phyloP scores from a whole-genome alignment of 805 yeast species.

The Metschnikowia baotianmanensis region DNA sequence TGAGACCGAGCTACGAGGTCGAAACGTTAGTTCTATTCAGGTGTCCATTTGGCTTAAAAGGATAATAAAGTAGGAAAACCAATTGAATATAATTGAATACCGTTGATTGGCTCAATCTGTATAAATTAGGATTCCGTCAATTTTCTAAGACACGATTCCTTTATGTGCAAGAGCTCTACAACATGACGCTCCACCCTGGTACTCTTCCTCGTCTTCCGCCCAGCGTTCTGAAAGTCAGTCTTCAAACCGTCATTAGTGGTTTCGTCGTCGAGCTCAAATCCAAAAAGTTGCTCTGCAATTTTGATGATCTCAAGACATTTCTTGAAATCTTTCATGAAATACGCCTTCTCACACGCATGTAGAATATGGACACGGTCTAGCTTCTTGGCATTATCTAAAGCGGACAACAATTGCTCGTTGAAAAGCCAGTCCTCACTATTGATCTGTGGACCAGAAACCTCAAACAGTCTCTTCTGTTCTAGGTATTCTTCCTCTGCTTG shows the following conservation, averaged over 20 bases:
- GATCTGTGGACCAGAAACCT: slow-evolving; percentile 54
- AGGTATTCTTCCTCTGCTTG: slow-evolving; percentile 66
- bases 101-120: neutral
- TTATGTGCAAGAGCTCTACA: slow-evolving; percentile 48
- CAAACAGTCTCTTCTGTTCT: slow-evolving; percentile 51
- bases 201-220: slow-evolving; percentile 28
- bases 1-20: slow-evolving; percentile 34
- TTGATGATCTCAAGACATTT: slow-evolving; percentile 49
- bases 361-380: slow-evolving; percentile 54
- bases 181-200: slow-evolving; percentile 48
- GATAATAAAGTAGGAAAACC: no score
- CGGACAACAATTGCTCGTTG: slow-evolving; percentile 23
- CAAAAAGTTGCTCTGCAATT: slow-evolving; percentile 33
- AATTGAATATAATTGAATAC: no score
- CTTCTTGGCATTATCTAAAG: slow-evolving; percentile 38
- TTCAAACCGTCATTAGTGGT: slow-evolving; percentile 23
- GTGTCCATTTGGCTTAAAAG: slow-evolving; percentile 37
- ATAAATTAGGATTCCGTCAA: slow-evolving; percentile 5
- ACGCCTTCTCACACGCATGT: slow-evolving; percentile 62
- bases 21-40: slow-evolving; percentile 51
- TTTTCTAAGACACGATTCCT: slow-evolving; percentile 32
- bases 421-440: slow-evolving; percentile 47
- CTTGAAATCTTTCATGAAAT: slow-evolving; percentile 50
- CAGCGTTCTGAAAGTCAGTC: slow-evolving; percentile 18
- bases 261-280: slow-evolving; percentile 21